Evolutionary conservation across 1,284 basidiomycete species (phyloP).

Genomic region (Leucoagaricus sp.): DNA sequence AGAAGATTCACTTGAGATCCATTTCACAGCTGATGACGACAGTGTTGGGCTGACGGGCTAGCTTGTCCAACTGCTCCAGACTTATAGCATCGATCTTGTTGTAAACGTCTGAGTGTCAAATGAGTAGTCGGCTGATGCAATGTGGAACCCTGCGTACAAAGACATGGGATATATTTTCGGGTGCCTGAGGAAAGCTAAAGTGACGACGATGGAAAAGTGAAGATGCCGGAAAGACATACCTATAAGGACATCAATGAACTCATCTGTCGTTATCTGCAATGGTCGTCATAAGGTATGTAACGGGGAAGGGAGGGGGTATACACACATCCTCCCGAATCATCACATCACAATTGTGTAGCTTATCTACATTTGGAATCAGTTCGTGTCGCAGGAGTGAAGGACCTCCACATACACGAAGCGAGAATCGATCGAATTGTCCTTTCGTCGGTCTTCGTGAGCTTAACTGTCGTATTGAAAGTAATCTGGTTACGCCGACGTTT

Average conservation of each 20-base stretch:
- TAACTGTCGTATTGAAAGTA: constrained; percentile 83
- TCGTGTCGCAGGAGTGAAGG: neutral
- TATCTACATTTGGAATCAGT: constrained; percentile 45
- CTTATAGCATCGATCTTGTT: constrained; percentile 95
- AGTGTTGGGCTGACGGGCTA: constrained; percentile 86
- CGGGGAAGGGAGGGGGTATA: constrained; percentile 18
- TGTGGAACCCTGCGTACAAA: constrained; percentile 51
- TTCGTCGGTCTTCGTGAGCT: constrained; percentile 93
- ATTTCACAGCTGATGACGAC: constrained; percentile 95
- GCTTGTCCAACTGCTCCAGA: constrained; percentile 85
- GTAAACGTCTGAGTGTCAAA: constrained; percentile 71
- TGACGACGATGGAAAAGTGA: constrained; percentile 1
- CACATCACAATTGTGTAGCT: constrained; percentile 93
- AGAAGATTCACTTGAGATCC: constrained; percentile 72
- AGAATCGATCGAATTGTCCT: constrained; percentile 92
- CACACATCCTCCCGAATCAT: constrained; percentile 96
- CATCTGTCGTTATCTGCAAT: constrained; percentile 87
- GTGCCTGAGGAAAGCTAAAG: constrained; percentile 54
- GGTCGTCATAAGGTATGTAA: constrained; percentile 1
- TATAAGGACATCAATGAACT: constrained; percentile 96
- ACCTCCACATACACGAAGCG: constrained; percentile 66
- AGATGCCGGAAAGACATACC: constrained; percentile 43
- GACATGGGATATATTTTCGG: constrained; percentile 92
- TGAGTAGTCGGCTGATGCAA: constrained; percentile 1
- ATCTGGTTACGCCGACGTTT: constrained; percentile 40